These are phyloP conservation scores for Lachancea sp. DNA, from an alignment of 805 yeast genomes.

Conservation along the genomic window DNA sequence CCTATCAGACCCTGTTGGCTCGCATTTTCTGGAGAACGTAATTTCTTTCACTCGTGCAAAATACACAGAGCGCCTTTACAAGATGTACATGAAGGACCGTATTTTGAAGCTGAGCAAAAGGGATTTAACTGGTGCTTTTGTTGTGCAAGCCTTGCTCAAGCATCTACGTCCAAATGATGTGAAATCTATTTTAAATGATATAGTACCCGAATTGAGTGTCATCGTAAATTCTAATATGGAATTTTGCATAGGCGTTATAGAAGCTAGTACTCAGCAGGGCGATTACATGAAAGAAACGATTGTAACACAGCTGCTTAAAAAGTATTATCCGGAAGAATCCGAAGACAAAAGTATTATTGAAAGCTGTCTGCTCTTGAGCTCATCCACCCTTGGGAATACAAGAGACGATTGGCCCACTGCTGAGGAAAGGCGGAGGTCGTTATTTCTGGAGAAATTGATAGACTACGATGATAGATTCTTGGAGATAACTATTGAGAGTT, in stretches of 20 bases:
- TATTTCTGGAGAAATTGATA: slow-evolving; percentile 68
- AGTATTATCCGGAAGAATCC: slow-evolving; percentile 37
- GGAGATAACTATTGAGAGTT: slow-evolving; percentile 50
- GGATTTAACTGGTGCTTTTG: slow-evolving; percentile 78
- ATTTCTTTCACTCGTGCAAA: slow-evolving; percentile 60
- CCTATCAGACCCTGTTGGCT: slow-evolving; percentile 83
- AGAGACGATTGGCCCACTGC: slow-evolving; percentile 90
- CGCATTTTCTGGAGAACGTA: slow-evolving; percentile 78
- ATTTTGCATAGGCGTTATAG: slow-evolving; percentile 58
- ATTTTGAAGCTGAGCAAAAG: slow-evolving; percentile 68
- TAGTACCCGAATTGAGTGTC: slow-evolving; percentile 60
- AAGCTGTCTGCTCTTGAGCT: slow-evolving; percentile 54
- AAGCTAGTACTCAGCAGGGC: slow-evolving; percentile 53
- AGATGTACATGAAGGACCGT: slow-evolving; percentile 66
- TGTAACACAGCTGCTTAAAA: slow-evolving; percentile 42
- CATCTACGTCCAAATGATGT: slow-evolving; percentile 60
- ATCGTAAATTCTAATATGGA: slow-evolving; percentile 64
- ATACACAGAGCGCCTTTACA: slow-evolving; percentile 64
- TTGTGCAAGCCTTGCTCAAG: slow-evolving; percentile 63
- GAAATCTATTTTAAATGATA: slow-evolving; percentile 51
- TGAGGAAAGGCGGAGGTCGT: slow-evolving; percentile 73
- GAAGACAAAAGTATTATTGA: slow-evolving; percentile 50
- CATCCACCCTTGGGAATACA: slow-evolving; percentile 75
- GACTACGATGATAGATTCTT: slow-evolving; percentile 59
- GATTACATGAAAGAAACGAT: slow-evolving; percentile 57